Base-by-base conservation (phyloP, 495 filamentous ascomycete species). In the Trypethelium eluteriae region DNA sequence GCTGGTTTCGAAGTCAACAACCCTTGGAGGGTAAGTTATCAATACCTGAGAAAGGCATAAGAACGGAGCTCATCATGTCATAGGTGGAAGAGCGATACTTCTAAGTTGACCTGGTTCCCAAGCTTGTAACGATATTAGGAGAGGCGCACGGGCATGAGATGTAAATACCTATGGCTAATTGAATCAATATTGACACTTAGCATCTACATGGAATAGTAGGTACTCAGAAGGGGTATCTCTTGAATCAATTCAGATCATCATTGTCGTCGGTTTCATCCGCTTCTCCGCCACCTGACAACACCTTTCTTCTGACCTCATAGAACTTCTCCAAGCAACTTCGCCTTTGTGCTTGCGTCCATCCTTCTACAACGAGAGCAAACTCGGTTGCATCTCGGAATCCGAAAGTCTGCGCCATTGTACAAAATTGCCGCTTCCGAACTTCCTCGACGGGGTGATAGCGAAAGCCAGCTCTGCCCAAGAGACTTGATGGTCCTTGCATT, bases 1-100 rank as follows among this genome's bases (percentile, higher is more conserved):
- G 79, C 82, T 49, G 93, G 92, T 44, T 99, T 95, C 80, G 93
- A 96, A 73, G 71, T 96, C 72, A 97, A 88, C 83, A 96, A 96
- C 77, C 89, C 91, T 38, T 99, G 95, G 95, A 93, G 85, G 84
- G 89, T 91, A 82, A 47, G 67, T 70, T 10, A 59, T n/a, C 7
- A 18, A 36, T 11, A 34, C 18, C 25, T 10, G 18, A 14, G 10
- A 10, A 34, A 53, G n/a, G 5, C 16, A 18, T 12, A 5, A 18
- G 25, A 6, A 35, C 14, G 53, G 36, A 59, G 53, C 53, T 59
- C 6, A 59, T 36, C n/a, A 59, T 9, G 18, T 6, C 18, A 59
- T 14, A 59, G 53, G 53, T 59, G 3, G 53, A 59, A 36, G 32
- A 34, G 6, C 53, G 53, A 7, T 59, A n/a, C 32, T 59, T 59